Percentiles rank a stretch among this genome's conserved stretches.
phyloP scores from a whole-genome alignment of 139 green algal species.

The Spirogloea muscicola region DNA sequence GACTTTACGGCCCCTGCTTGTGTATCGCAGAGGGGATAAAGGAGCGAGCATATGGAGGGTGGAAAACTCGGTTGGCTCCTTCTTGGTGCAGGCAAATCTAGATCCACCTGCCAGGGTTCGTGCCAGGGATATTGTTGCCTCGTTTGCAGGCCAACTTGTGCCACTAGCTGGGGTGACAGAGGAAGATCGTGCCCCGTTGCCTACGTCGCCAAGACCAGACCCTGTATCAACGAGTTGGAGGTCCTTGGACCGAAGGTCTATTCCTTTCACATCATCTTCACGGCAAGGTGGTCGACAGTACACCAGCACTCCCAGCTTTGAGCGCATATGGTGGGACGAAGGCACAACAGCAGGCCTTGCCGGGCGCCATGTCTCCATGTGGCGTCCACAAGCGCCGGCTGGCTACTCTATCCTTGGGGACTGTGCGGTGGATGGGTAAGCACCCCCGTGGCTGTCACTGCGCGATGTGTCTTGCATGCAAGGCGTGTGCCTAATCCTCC shows the following conservation, averaged over 20 bases:
- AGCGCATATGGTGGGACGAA: conserved; percentile 71
- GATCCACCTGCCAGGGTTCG: background rate
- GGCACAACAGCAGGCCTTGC: conserved; percentile 21
- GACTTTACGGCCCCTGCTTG: background rate
- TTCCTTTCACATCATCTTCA: too few species aligned
- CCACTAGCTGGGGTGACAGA: too few species aligned
- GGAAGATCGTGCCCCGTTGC: too few species aligned
- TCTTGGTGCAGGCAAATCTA: conserved; percentile 7
- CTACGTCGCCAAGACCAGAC: too few species aligned
- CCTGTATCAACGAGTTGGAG: too few species aligned
- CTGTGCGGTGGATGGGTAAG: conserved; percentile 57
- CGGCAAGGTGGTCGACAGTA: conserved; percentile 46
- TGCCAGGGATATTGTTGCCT: too few species aligned
- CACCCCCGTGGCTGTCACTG: too few species aligned
- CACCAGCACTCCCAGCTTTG: conserved; percentile 60
- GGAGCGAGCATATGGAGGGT: conserved; percentile 30
- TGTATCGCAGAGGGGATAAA: too few species aligned
- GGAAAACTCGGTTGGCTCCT: conserved; percentile 37
- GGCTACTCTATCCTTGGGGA: conserved; percentile 72
- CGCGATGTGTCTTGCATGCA: too few species aligned
- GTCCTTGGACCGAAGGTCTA: too few species aligned
- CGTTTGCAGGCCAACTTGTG: too few species aligned
- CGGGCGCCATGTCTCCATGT: conserved; percentile 48
- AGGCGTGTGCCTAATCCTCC: too few species aligned
- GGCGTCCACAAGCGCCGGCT: conserved; percentile 62